Evolutionary conservation across 139 green algal species (phyloP).

Genomic region (Chlamydomonas sp.): DNA sequence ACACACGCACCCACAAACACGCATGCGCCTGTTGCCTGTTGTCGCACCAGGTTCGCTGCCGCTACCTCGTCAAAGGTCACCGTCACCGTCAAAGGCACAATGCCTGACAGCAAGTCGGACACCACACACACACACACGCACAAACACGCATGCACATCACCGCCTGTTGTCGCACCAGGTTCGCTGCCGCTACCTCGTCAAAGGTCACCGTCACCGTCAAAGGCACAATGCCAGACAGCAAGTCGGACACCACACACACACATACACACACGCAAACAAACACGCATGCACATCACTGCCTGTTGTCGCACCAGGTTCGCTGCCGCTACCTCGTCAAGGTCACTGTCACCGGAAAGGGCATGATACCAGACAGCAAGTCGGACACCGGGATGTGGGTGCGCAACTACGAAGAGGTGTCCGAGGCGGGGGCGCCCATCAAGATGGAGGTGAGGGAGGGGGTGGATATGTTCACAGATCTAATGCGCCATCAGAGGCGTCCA

Average conservation of each 20-base stretch:
- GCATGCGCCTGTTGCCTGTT: too few relatives aligned
- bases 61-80: constrained; percentile 14
- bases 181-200: constrained; percentile 16
- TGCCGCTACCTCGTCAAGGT: constrained; percentile 16
- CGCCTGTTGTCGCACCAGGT: too few relatives aligned
- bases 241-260: not conserved
- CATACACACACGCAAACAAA: not conserved
- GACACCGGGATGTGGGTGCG: not conserved
- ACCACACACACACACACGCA: too few relatives aligned
- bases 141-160: too few relatives aligned
- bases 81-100: too few relatives aligned
- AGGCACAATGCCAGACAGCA: not conserved
- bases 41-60: too few relatives aligned
- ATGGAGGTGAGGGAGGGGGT: too few relatives aligned
- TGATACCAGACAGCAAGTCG: not conserved
- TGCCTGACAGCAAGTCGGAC: too few relatives aligned
- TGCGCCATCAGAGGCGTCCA: too few relatives aligned
- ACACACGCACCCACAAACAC: not conserved
- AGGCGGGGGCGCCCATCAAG: constrained; percentile 8
- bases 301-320: too few relatives aligned
- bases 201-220: constrained; percentile 14
- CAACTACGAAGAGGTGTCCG: constrained; percentile 12
- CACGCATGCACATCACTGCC: too few relatives aligned
- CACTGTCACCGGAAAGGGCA: constrained; percentile 14
- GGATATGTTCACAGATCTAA: too few relatives aligned